Conservation (phyloP, 1,139 yeast genomes). For the Yamadazyma songkhlaensis region DNA sequence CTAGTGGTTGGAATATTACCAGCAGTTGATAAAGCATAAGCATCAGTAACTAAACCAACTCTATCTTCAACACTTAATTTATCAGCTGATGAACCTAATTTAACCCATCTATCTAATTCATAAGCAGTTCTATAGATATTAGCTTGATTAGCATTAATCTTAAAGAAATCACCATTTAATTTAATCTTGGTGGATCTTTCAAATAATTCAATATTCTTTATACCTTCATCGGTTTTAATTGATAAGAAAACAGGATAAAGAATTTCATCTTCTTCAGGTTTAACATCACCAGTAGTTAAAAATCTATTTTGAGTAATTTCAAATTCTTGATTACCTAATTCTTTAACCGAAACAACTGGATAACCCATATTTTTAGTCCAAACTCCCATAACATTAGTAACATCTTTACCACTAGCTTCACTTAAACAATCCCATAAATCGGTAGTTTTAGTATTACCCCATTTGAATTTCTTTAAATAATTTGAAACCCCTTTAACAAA, state of each 20-base stretch:
- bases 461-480: constrained; percentile 71
- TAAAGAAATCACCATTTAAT: constrained; percentile 56
- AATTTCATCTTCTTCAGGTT: constrained; percentile 55
- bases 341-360: constrained; percentile 68
- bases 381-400: constrained; percentile 68
- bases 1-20: constrained; percentile 70
- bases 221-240: constrained; percentile 63
- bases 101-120: constrained; percentile 63
- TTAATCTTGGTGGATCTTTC: constrained; percentile 51
- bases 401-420: constrained; percentile 76
- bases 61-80: constrained; percentile 77
- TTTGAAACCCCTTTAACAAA: constrained; percentile 73
- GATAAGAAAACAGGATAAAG: constrained; percentile 85
- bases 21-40: constrained; percentile 66
- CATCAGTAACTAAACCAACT: constrained; percentile 83
- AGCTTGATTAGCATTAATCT: constrained; percentile 77
- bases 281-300: constrained; percentile 79
- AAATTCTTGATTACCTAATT: constrained; percentile 36
- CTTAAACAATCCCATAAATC: constrained; percentile 82
- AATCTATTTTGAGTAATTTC: constrained; percentile 72
- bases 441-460: constrained; percentile 75
- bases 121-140: constrained; percentile 84
- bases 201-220: constrained; percentile 57
- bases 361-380: constrained; percentile 88
- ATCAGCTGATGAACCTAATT: constrained; percentile 74